phyloP scores from a whole-genome alignment of 2,329 filamentous ascomycete genomes.

The Fusarium sp. region DNA sequence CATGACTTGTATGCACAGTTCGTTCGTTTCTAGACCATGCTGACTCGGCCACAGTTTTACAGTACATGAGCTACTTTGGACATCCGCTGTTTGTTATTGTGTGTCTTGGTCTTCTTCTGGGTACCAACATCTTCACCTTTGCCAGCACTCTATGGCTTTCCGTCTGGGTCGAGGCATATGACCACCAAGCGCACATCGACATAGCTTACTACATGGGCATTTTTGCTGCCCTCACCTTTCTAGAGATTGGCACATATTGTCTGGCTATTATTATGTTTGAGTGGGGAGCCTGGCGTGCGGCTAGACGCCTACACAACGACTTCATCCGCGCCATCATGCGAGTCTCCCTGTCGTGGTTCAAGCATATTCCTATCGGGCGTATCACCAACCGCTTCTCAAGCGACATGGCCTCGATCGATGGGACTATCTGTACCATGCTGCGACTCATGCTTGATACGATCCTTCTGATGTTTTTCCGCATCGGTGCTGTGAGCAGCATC shows the following conservation, averaged over 20 bases:
- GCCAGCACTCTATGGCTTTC: constrained; percentile 62
- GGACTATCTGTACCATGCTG: constrained; percentile 58
- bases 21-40: neutral
- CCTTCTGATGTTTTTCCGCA: constrained; percentile 58
- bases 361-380: constrained; percentile 63
- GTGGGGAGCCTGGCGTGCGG: constrained; percentile 68
- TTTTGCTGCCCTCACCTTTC: constrained; percentile 60
- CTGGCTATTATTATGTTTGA: constrained; percentile 61
- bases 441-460: constrained; percentile 56
- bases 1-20: constrained; percentile 53
- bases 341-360: constrained; percentile 69
- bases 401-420: constrained; percentile 68
- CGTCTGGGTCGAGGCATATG: constrained; percentile 65
- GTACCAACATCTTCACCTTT: constrained; percentile 57
- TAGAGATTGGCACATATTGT: constrained; percentile 57
- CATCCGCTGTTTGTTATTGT: constrained; percentile 56
- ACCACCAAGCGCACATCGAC: constrained; percentile 56
- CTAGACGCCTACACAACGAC: constrained; percentile 62
- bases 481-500: constrained; percentile 62
- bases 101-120: constrained; percentile 54
- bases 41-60: constrained; percentile 53
- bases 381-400: constrained; percentile 68
- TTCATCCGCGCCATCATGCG: constrained; percentile 65
- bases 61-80: constrained; percentile 65
- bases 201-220: constrained; percentile 65